Evolutionary conservation across 371 early-diverging fungal genomes (phyloP).

Genomic region (Saksenaea oblongispora): DNA sequence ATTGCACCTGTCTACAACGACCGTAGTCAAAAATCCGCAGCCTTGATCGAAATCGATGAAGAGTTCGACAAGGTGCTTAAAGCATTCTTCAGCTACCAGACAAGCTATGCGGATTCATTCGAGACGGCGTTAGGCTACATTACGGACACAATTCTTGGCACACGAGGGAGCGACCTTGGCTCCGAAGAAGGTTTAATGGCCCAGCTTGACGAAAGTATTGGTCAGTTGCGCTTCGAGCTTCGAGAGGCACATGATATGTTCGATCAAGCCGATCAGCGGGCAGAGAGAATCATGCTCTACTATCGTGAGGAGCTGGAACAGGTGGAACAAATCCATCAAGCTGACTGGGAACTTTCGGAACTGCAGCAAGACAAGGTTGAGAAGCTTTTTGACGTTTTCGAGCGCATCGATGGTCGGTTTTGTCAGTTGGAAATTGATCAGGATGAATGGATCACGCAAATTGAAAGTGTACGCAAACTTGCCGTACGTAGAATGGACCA

Average conservation of each 20-base stretch:
- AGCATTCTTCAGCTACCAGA: constrained; percentile 57
- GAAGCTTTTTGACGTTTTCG: constrained; percentile 49
- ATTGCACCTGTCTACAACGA: constrained; percentile 2
- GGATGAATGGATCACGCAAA: constrained; percentile 36
- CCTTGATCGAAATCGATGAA: constrained; percentile 39
- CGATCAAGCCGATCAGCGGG: constrained; percentile 54
- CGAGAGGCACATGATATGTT: constrained; percentile 61
- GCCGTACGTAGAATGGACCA: constrained; percentile 2
- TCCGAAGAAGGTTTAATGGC: constrained; percentile 8
- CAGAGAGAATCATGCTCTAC: constrained; percentile 53
- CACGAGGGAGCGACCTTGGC: not conserved
- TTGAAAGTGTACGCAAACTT: constrained; percentile 30
- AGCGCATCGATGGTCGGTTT: constrained; percentile 45
- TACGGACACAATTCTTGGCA: constrained; percentile 48
- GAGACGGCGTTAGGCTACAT: constrained; percentile 53
- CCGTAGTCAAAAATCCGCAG: constrained; percentile 14
- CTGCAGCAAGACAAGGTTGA: constrained; percentile 41
- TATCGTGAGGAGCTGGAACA: constrained; percentile 59
- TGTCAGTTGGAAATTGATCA: constrained; percentile 37
- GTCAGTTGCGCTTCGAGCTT: constrained; percentile 50
- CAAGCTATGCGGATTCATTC: constrained; percentile 55
- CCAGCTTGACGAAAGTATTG: constrained; percentile 29
- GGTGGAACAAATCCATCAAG: constrained; percentile 46
- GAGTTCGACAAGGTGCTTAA: constrained; percentile 58
- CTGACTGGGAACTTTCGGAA: constrained; percentile 46